Conservation (phyloP, 495 filamentous ascomycete species). For the Xylaria acuta region DNA sequence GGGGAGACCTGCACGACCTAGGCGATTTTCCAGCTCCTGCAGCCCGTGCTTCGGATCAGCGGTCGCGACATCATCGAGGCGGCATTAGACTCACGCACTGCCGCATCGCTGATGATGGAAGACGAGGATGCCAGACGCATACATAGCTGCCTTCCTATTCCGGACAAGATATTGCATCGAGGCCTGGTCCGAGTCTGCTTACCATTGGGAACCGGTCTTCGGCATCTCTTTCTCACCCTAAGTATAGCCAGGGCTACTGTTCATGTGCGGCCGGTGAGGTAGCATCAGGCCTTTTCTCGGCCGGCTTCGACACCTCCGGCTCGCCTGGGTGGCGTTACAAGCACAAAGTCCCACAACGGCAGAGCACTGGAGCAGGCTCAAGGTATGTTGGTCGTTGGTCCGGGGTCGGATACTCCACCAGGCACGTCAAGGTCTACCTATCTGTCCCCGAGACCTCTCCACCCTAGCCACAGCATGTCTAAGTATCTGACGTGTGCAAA, state of each 20-base stretch:
- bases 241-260: constrained; percentile 12
- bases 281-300: constrained; percentile 22
- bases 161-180: constrained; percentile 24
- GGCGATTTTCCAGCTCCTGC: constrained; percentile 26
- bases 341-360: constrained; percentile 18
- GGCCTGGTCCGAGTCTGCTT: constrained; percentile 10
- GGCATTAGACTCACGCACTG: constrained; percentile 17
- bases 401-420: constrained; percentile 21
- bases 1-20: constrained; percentile 1
- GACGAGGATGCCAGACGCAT: constrained; percentile 9
- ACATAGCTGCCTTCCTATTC: constrained; percentile 22
- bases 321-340: constrained; percentile 20
- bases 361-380: neutral
- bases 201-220: constrained; percentile 24
- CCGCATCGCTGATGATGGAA: constrained; percentile 6
- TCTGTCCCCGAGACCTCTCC: constrained; percentile 19
- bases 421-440: neutral
- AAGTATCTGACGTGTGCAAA: constrained; percentile 26
- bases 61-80: constrained; percentile 14
- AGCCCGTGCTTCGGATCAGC: constrained; percentile 18
- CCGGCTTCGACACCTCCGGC: constrained; percentile 21
- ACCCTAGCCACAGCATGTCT: constrained; percentile 14
- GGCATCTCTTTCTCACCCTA: constrained; percentile 20
- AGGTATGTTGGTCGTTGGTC: constrained; percentile 10
- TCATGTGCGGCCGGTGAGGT: constrained; percentile 23